These are phyloP conservation scores for Tilletia indica DNA, from an alignment of 1,284 basidiomycete genomes.

Conservation along the genomic window DNA sequence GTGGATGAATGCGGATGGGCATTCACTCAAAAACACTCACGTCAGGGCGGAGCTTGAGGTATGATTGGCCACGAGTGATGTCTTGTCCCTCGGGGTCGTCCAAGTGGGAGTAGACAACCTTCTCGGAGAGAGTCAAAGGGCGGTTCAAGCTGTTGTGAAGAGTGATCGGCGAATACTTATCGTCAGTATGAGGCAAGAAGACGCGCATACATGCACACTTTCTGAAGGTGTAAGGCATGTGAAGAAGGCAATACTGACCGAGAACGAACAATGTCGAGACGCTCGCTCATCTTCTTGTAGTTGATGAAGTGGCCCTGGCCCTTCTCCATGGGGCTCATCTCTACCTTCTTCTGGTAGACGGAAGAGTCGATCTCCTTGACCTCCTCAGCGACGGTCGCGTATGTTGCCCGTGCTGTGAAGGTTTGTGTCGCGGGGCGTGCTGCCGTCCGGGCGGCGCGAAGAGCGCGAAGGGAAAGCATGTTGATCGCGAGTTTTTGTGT, in stretches of 20 bases:
- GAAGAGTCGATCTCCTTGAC: constrained; percentile 42
- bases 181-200: not conserved
- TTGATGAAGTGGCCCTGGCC: constrained; percentile 55
- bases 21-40: constrained; percentile 22
- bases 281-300: constrained; percentile 54
- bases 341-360: constrained; percentile 53
- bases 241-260: constrained; percentile 34
- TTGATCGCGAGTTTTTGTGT: not conserved
- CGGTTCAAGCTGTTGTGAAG: constrained; percentile 48
- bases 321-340: constrained; percentile 53
- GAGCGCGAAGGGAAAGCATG: constrained; percentile 42
- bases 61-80: constrained; percentile 51
- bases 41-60: constrained; percentile 56
- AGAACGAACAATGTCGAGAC: constrained; percentile 53
- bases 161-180: constrained; percentile 12
- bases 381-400: constrained; percentile 54
- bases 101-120: constrained; percentile 56
- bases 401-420: constrained; percentile 28
- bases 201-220: not conserved
- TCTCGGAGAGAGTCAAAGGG: constrained; percentile 52
- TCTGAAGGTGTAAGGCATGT: too few species aligned
- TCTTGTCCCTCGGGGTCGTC: constrained; percentile 48
- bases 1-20: constrained; percentile 5
- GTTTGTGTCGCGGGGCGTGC: constrained; percentile 22
- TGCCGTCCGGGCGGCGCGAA: constrained; percentile 24